Base-by-base conservation (phyloP, 2,329 filamentous ascomycete species). In the Myotisia sp. region DNA sequence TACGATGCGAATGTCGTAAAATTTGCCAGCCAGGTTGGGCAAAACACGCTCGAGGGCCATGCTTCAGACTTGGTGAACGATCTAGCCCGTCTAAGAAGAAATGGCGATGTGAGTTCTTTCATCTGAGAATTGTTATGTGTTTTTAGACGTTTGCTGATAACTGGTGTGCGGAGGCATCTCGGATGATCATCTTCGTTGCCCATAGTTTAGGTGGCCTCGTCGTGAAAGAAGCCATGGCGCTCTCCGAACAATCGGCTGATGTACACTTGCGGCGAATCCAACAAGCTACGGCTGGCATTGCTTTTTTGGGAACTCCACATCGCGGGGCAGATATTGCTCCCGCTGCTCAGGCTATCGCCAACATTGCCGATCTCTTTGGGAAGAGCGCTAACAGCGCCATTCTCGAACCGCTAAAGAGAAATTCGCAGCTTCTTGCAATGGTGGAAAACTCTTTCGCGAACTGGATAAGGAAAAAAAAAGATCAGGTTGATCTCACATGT, bases 101-200 rank as follows among this genome's bases (percentile, higher is more conserved):
- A 8, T 14, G 10, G 19, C 9, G 6, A 33, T 20, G 30, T 33
- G 21, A 4, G 30, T 29, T 29, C 22, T 7, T n/a, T 24, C 8
- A n/a, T 29, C 26, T 29, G n/a, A n/a, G n/a, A n/a, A n/a, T n/a
- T n/a, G n/a, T n/a, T n/a, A n/a, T n/a, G n/a, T n/a, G n/a, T n/a
- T n/a, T n/a, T n/a, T n/a, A n/a, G n/a, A n/a, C n/a, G n/a, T n/a
- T n/a, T n/a, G n/a, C n/a, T n/a, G n/a, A n/a, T n/a, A n/a, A n/a
- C n/a, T n/a, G n/a, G n/a, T n/a, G n/a, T n/a, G n/a, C n/a, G n/a
- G n/a, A n/a, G n/a, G n/a, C n/a, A n/a, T 10, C 31, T 3, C 36
- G 34, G 17, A 47, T 36, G 31, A 44, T 37, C 26, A 37, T 35
- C 26, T 19, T 37, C 16, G 10, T 42, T 36, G 20, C 24, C 5